Percentiles rank a stretch among this genome's conserved stretches.
phyloP scores from a whole-genome alignment of 2,329 filamentous ascomycete species.

The Curvularia lunata region DNA sequence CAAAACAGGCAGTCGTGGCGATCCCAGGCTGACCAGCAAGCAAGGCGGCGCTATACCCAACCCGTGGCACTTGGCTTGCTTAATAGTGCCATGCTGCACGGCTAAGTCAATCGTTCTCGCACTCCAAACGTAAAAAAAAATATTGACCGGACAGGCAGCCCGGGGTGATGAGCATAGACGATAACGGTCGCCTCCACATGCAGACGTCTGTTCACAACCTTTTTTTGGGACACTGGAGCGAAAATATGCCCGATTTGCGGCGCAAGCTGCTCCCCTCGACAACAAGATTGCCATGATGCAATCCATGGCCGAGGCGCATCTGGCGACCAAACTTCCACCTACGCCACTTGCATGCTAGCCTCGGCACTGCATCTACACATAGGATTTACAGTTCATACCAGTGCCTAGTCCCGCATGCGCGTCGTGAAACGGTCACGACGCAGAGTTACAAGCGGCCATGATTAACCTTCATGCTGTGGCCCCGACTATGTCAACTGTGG shows the following conservation, averaged over 20 bases:
- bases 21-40: not conserved
- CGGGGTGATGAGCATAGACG: not conserved
- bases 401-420: not conserved
- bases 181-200: not conserved
- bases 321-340: not conserved
- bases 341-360: no score
- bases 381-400: not conserved
- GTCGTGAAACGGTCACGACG: not conserved
- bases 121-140: not conserved
- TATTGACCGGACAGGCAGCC: not conserved
- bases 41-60: not conserved
- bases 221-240: not conserved
- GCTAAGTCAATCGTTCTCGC: not conserved
- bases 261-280: not conserved
- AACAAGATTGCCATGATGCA: not conserved
- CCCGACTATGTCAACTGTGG: not conserved
- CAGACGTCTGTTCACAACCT: not conserved
- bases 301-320: no score
- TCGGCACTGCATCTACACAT: not conserved
- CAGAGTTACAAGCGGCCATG: not conserved
- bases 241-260: not conserved
- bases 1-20: not conserved
- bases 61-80: not conserved
- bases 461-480: not conserved
- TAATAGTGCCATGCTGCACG: no score